Conservation (phyloP, 2,329 filamentous ascomycete genomes). For the Fusarium sterilihyphosum region DNA sequence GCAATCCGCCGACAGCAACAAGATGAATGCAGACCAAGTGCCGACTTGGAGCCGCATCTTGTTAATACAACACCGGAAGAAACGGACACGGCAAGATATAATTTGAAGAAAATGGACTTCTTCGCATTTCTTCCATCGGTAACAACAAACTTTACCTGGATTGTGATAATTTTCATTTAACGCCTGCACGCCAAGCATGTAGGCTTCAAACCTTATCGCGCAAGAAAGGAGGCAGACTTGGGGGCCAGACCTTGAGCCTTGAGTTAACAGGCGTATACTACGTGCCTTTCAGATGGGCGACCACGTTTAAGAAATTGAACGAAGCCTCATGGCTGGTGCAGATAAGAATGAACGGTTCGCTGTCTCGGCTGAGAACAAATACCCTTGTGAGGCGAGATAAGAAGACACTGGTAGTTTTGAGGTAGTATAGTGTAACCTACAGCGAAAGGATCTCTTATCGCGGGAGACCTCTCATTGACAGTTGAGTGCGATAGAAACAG, state of each 20-base stretch:
- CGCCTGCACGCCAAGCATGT: background rate
- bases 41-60: background rate
- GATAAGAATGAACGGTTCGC: background rate
- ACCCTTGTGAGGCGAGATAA: background rate
- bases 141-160: background rate
- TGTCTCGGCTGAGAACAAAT: no score
- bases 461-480: background rate
- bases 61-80: background rate
- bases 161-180: background rate
- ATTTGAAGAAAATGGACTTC: background rate
- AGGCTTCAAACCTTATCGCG: background rate
- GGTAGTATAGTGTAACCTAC: background rate
- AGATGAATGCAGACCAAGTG: background rate
- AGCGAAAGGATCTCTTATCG: background rate
- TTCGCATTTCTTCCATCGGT: background rate
- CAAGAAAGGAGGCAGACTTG: background rate
- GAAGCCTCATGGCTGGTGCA: background rate
- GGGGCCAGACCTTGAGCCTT: background rate
- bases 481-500: background rate
- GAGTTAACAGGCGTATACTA: background rate
- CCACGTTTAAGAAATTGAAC: background rate
- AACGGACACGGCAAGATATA: background rate
- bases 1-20: background rate
- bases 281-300: background rate
- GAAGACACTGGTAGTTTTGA: no score